Percentiles rank a stretch among this genome's conserved stretches.
phyloP scores from a whole-genome alignment of 371 early-diverging fungal species.

The Actinomortierella ambigua region DNA sequence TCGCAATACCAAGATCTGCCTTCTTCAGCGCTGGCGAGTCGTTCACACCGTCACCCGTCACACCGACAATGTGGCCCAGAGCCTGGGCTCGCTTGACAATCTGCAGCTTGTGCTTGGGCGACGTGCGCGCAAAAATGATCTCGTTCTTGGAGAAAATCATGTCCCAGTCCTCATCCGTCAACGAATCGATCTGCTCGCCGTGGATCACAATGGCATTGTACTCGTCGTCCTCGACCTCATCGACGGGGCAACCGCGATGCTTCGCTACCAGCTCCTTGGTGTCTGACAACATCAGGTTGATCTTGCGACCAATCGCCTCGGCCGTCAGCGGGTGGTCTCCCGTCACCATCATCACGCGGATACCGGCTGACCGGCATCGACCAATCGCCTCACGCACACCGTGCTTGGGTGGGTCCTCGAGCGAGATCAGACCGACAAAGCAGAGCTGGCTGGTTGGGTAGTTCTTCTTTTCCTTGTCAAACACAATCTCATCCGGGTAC shows the following conservation, averaged over 20 bases:
- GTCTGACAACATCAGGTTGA: conserved; percentile 88
- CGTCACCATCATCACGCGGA: conserved; percentile 96
- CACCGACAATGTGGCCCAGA: conserved; percentile 90
- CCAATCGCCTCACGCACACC: conserved; percentile 97
- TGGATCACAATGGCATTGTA: conserved; percentile 91
- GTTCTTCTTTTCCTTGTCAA: conserved; percentile 75
- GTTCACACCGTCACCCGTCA: conserved; percentile 95
- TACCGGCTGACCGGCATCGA: conserved; percentile 88
- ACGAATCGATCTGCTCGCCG: conserved; percentile 82
- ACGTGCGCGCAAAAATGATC: conserved; percentile 92
- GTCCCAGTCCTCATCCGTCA: conserved; percentile 91
- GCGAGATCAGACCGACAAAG: conserved; percentile 85
- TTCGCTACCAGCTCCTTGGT: conserved; percentile 81
- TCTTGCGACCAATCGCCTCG: conserved; percentile 86
- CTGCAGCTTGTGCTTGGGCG: conserved; percentile 89
- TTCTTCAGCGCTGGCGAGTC: conserved; percentile 94
- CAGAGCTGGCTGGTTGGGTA: conserved; percentile 74
- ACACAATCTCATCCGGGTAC: conserved; percentile 74
- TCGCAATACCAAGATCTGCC: conserved; percentile 97
- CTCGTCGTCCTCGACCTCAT: conserved; percentile 76
- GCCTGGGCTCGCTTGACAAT: conserved; percentile 86
- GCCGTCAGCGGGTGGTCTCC: conserved; percentile 95
- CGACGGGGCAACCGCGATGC: conserved; percentile 60
- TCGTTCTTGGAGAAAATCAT: conserved; percentile 82
- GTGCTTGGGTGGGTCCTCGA: conserved; percentile 96